Evolutionary conservation across 2,329 filamentous ascomycete species (phyloP), one percentile per base, ranked within the genome.

Genomic region (Penicillium sp.): DNA sequence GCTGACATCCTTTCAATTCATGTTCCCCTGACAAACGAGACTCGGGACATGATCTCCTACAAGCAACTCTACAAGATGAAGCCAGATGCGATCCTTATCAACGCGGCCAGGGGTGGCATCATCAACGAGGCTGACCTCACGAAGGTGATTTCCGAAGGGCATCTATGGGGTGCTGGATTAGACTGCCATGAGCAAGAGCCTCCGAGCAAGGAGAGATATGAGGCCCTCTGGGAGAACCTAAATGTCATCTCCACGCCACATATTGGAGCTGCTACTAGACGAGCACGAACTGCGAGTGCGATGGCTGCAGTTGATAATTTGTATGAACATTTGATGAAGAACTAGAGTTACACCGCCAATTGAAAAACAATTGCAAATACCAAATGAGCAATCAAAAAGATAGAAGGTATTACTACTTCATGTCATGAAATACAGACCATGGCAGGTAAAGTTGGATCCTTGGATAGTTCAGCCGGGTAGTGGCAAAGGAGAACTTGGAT

Each of bases 201-300:
- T 0, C 75, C 75, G 0, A 75, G 55, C 5, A 45, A 59, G 11
- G 71, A 72, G 36, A 68, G 59, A 16, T 77, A 77, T 49, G 62
- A 63, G 0, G 52, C 55, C 1, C 54, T 77, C 0, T 76, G 73
- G 72, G 60, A 69, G 5, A 59, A 64, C 37, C 45, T 59, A n/a
- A 70, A 72, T 3, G 71, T 74, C 6, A 56, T 78, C 5, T 75
- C 75, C 52, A 79, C 76, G 4, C 77, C 78, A 6, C 77, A 80
- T 50, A 72, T 80, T 40, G 79, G 79, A 7, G 78, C 77, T 1
- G 72, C 78, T 0, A 81, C 79, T 2, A 61, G 59, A 3, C 65
- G 72, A 49, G 74, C 69, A 4, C 76, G 76, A 55, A 65, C 67
- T 37, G 63, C 64, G 13, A 73, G 70, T 40, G 73, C 71, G 0